Percentiles rank a stretch among this genome's conserved stretches.
Evolutionary conservation across 345 rosid species (phyloP).

Genomic region (Salix suchowensis): DNA sequence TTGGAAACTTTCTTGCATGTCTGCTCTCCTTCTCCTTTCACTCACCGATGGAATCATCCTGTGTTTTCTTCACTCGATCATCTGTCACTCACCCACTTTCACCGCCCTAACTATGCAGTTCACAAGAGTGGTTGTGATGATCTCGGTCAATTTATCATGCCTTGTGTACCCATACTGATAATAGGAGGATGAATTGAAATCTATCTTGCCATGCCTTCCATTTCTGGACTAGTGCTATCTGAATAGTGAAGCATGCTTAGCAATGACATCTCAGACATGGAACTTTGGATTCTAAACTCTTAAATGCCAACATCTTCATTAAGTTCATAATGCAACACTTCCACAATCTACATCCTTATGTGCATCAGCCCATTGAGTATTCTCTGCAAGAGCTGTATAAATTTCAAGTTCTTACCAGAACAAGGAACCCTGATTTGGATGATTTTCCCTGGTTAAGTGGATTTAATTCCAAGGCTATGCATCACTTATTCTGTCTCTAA

Average conservation of each 20-base stretch:
- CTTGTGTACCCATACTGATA: slow-evolving; percentile 45
- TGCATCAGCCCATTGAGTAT: slow-evolving; percentile 65
- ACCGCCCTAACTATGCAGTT: slow-evolving; percentile 41
- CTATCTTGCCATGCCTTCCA: slow-evolving; percentile 61
- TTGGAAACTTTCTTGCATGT: slow-evolving; percentile 56
- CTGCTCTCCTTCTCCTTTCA: slow-evolving; percentile 56
- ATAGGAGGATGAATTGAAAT: slow-evolving; percentile 59
- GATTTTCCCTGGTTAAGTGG: slow-evolving; percentile 26
- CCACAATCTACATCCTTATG: slow-evolving; percentile 69
- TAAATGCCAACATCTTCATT: slow-evolving; percentile 53
- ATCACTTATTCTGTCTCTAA: slow-evolving; percentile 11
- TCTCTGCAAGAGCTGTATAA: slow-evolving; percentile 71
- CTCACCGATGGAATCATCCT: slow-evolving; percentile 60
- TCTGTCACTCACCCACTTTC: slow-evolving; percentile 52
- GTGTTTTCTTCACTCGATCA: slow-evolving; percentile 48
- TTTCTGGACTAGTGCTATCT: slow-evolving; percentile 57
- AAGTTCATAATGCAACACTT: slow-evolving; percentile 72
- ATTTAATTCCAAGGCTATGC: slow-evolving; percentile 10
- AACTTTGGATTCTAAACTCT: slow-evolving; percentile 50
- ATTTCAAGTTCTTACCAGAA: slow-evolving; percentile 34
- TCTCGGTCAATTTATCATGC: slow-evolving; percentile 43
- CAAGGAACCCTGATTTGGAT: slow-evolving; percentile 34
- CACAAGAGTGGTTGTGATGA: slow-evolving; percentile 44
- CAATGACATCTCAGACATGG: slow-evolving; percentile 67
- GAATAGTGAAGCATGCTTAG: slow-evolving; percentile 67